Percentiles rank a stretch among this genome's conserved stretches.
phyloP scores from a whole-genome alignment of 2,329 filamentous ascomycete species.

The Colletotrichum musae region DNA sequence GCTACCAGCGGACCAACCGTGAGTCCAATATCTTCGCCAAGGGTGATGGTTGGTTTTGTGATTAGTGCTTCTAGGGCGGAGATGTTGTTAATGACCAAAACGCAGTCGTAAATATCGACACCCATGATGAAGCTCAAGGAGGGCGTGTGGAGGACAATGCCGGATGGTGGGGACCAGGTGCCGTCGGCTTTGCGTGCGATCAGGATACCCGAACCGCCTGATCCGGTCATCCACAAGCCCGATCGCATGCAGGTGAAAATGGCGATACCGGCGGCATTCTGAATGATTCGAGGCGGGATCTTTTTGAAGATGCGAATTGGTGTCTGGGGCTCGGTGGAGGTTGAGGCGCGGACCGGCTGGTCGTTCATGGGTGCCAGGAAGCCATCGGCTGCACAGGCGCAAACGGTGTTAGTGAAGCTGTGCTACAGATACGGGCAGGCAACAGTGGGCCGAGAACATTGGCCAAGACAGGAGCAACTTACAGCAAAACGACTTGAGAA shows the following conservation, averaged over 20 bases:
- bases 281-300: conserved; percentile 88
- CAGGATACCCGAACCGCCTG: conserved; percentile 89
- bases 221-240: conserved; percentile 91
- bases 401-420: conserved; percentile 34
- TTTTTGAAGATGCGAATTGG: conserved; percentile 77
- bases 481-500: conserved; percentile 92
- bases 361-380: conserved; percentile 64
- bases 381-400: conserved; percentile 63
- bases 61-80: conserved; percentile 84
- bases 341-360: conserved; percentile 47
- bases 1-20: conserved; percentile 80
- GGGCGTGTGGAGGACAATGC: conserved; percentile 90
- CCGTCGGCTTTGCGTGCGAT: conserved; percentile 88
- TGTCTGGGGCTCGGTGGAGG: conserved; percentile 58
- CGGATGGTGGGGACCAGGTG: conserved; percentile 91
- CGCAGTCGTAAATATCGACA: conserved; percentile 96
- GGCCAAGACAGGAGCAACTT: conserved; percentile 51
- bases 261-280: conserved; percentile 89
- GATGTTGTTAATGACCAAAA: conserved; percentile 91
- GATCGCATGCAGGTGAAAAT: conserved; percentile 98
- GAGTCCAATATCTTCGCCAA: conserved; percentile 86
- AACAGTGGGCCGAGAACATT: background rate
- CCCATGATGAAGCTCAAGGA: conserved; percentile 91
- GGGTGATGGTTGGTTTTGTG: conserved; percentile 81
- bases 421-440: background rate